Conservation (phyloP, 305 asterid genomes). For the Solanum hybrid region DNA sequence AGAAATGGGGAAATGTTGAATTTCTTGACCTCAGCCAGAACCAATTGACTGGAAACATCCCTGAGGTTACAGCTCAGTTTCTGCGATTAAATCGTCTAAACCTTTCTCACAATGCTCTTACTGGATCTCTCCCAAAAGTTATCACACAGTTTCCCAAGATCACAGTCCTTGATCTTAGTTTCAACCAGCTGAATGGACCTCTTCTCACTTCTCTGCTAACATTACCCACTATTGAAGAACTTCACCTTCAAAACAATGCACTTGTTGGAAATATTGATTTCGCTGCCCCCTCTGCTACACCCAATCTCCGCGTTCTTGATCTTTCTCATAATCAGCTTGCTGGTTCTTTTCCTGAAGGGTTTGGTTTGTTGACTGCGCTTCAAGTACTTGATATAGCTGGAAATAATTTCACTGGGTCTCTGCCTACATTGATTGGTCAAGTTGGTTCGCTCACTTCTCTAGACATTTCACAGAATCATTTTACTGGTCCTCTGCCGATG, state of each 20-base stretch:
- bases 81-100: constrained; percentile 69
- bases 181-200: constrained; percentile 68
- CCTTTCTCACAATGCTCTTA: constrained; percentile 60
- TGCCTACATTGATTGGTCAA: constrained; percentile 50
- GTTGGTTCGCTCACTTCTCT: constrained; percentile 37
- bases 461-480: constrained; percentile 60
- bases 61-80: constrained; percentile 80
- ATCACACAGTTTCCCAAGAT: constrained; percentile 61
- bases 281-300: constrained; percentile 34
- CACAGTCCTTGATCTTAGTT: constrained; percentile 70
- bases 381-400: constrained; percentile 52
- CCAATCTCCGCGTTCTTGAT: constrained; percentile 56
- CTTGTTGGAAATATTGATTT: constrained; percentile 56
- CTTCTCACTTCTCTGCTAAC: constrained; percentile 48
- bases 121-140: constrained; percentile 62
- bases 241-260: constrained; percentile 60
- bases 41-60: constrained; percentile 58
- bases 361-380: constrained; percentile 52
- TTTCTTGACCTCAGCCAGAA: constrained; percentile 85
- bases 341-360: constrained; percentile 55
- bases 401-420: constrained; percentile 67
- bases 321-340: constrained; percentile 59
- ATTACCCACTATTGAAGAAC: constrained; percentile 59
- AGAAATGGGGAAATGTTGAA: constrained; percentile 85
- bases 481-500: constrained; percentile 66